Evolutionary conservation across 192 early-diverging fungal genomes (phyloP), one percentile per base, ranked within the genome.

Genomic region (Helicostylum pulchrum): DNA sequence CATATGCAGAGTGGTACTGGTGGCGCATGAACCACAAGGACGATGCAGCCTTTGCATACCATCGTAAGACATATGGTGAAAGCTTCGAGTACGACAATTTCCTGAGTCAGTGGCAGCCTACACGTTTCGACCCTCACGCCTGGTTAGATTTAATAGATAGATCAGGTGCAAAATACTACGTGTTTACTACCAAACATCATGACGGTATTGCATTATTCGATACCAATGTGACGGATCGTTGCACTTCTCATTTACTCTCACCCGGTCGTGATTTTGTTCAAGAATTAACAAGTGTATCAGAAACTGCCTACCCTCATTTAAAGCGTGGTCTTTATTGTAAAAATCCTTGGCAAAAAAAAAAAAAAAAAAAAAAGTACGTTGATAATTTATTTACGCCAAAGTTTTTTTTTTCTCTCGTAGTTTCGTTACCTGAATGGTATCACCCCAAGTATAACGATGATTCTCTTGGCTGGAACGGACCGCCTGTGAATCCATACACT

Each of bases 151-250:
- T 70, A 4, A 64, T 70, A 39, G 47, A 54, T 49, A 31, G 10
- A 5, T 47, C 61, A 36, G 34, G 52, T 9, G 68, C 68, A 7
- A 63, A 48, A 0, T 70, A 70, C 34, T 70, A 58, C 64, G 68
- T 70, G 8, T 62, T 70, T 26, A 70, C 68, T 12, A 48, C 68
- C 19, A 70, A 70, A 47, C 68, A 70, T 36, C 68, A 70, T 46
- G 68, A 70, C n/a, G 68, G 68, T 11, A 58, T 56, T 48, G 68
- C 68, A n/a, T 30, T 70, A 50, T 70, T 53, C 36, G 62, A 70
- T 45, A 70, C 68, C 1, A 63, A 62, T 10, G 60, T 64, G 17
- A 58, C 51, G 15, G 57, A 64, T 34, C 61, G 68, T 7, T 70
- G 61, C 4, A 56, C 62, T 47, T 54, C 47, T 12, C 39, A 56